Evolutionary conservation across 176 grass and related monocot genomes (phyloP).

Genomic region (Zea mays): Zm-B73-REFERENCE-NAM-5.0 NC_050098.1:158706501-158707000

Average conservation of each 20-base stretch:
- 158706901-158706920: constrained; percentile 11
- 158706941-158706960: constrained; percentile 92
- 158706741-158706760: not conserved
- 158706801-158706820: constrained; percentile 98
- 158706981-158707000: constrained; percentile 96
- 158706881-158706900: not conserved
- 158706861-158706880: constrained; percentile 75
- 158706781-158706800: constrained; percentile 88
- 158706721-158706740: not conserved
- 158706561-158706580: constrained; percentile 67
- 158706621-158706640: constrained; percentile 98
- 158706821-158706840: constrained; percentile 91
- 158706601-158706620: constrained; percentile 88
- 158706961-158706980: constrained; percentile 91
- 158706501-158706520: not conserved
- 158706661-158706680: constrained; percentile 86
- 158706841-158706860: constrained; percentile 97
- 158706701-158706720: constrained; percentile 8
- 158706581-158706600: constrained; percentile 95
- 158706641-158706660: constrained; percentile 92
- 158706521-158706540: constrained; percentile 8
- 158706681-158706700: constrained; percentile 75
- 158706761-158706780: constrained; percentile 46
- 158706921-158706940: constrained; percentile 25
- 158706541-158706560: constrained; percentile 15